Percentiles rank a stretch among this genome's conserved stretches.
These are phyloP conservation scores for Beauveria varroae DNA, from an alignment of 2,329 filamentous ascomycete species.

Conservation along the genomic window DNA sequence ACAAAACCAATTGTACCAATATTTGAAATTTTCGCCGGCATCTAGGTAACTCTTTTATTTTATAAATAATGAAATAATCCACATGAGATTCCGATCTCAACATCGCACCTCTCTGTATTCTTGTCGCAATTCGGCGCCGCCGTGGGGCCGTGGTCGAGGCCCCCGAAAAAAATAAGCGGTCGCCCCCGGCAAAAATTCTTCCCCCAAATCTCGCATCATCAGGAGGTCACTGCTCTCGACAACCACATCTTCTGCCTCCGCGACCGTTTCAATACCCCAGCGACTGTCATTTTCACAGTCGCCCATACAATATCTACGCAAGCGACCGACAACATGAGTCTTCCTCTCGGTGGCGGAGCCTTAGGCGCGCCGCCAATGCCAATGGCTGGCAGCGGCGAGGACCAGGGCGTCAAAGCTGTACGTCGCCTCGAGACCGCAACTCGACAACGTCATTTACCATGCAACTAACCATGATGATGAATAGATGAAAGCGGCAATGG, in stretches of 20 bases:
- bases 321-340: conserved; percentile 28
- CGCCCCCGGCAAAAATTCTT: conserved; percentile 32
- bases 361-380: conserved; percentile 15
- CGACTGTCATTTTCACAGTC: background rate
- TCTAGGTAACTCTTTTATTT: no score
- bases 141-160: background rate
- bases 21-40: no score
- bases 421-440: conserved; percentile 15
- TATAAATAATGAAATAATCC: no score
- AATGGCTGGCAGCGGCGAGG: conserved; percentile 30
- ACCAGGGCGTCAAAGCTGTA: conserved; percentile 46
- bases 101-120: no score
- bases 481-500: conserved; percentile 78
- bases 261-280: background rate
- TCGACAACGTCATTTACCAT: no score
- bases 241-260: conserved; percentile 9
- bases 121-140: background rate
- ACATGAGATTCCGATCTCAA: no score
- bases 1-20: background rate
- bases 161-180: conserved; percentile 26
- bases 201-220: conserved; percentile 16
- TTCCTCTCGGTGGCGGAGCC: conserved; percentile 20
- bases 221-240: conserved; percentile 14
- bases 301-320: background rate
- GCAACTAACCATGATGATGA: background rate